Conservation (phyloP, 306 rosid species). For the Trifolium repens region DNA sequence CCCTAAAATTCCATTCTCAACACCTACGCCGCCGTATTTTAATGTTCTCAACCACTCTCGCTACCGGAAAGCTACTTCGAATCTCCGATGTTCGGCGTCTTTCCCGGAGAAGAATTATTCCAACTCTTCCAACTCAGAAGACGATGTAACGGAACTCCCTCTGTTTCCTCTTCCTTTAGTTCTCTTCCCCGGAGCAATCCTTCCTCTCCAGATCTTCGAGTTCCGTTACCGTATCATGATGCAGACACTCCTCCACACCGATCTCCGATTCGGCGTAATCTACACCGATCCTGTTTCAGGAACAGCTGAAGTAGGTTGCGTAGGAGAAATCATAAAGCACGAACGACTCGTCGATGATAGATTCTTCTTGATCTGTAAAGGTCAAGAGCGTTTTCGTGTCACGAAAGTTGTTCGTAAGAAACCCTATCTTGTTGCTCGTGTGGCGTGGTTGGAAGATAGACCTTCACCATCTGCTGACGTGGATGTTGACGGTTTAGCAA, state of each 20-base stretch:
- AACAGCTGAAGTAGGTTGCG: conserved; percentile 85
- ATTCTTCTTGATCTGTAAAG: conserved; percentile 91
- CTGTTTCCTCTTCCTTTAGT: conserved; percentile 89
- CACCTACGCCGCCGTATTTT: conserved; percentile 6
- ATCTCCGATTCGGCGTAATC: conserved; percentile 96
- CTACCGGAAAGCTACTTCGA: conserved; percentile 43
- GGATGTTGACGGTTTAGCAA: conserved; percentile 68
- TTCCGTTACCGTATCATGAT: conserved; percentile 98
- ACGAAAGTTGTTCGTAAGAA: conserved; percentile 72
- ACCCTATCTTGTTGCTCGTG: conserved; percentile 90
- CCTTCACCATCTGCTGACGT: conserved; percentile 77
- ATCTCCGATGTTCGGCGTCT: conserved; percentile 78
- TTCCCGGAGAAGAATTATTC: conserved; percentile 84
- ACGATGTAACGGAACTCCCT: conserved; percentile 87
- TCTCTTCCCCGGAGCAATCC: conserved; percentile 94
- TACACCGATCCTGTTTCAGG: conserved; percentile 82
- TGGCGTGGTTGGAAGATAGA: conserved; percentile 91
- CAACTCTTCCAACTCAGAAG: conserved; percentile 68
- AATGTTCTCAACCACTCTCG: conserved; percentile 33
- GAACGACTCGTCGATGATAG: conserved; percentile 96
- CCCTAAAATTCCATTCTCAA: conserved; percentile 49
- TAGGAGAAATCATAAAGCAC: conserved; percentile 95
- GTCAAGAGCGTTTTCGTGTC: conserved; percentile 94
- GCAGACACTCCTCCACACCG: conserved; percentile 97
- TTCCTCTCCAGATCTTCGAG: conserved; percentile 97